Evolutionary conservation across 192 early-diverging fungal genomes (phyloP), one percentile per base, ranked within the genome.

Genomic region (Coemansia sp.): DNA sequence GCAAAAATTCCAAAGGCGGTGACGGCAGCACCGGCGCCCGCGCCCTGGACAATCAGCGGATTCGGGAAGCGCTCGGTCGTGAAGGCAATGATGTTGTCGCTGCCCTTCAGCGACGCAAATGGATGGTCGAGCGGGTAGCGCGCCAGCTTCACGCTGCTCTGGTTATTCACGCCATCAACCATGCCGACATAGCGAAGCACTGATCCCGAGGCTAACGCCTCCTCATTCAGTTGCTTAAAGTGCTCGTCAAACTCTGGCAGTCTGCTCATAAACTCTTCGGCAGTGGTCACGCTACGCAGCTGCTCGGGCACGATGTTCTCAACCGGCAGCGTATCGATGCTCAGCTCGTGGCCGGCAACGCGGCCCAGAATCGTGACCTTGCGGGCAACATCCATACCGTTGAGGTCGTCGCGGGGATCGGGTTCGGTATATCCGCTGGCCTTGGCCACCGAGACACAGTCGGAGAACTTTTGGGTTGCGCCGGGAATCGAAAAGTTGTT

Each of bases 311-410:
- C 95, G 72, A 99, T 94, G 79, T 97, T 99, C 73, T 99, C 92
- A 11, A 97, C 86, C 0, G 80, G 70, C 39, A 99, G 80, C 9
- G 90, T 90, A 25, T 87, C 84, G 43, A 88, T 78, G 50, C 83
- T 79, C 25, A 95, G 58, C 43, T 79, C 47, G 21, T 91, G 57
- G n/a, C 96, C 96, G 17, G 92, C 88, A 10, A 91, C 78, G 42
- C 96, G 89, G 9, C 87, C 93, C 9, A 92, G 80, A 39, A 99
- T 99, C 6, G 72, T 66, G 39, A 91, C 90, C 78, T 99, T 99
- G 50, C 95, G 90, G n/a, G 93, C 95, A 22, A 99, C 94, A 62
- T 99, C 97, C 90, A 99, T 87, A 25, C 95, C 97, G 60, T 99
- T 99, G 53, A 99, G 82, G 57, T 99, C 96, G 62, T 99, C 96